Evolutionary conservation across 2,329 filamentous ascomycete genomes (phyloP).

Genomic region (Ophiostoma ips): DNA sequence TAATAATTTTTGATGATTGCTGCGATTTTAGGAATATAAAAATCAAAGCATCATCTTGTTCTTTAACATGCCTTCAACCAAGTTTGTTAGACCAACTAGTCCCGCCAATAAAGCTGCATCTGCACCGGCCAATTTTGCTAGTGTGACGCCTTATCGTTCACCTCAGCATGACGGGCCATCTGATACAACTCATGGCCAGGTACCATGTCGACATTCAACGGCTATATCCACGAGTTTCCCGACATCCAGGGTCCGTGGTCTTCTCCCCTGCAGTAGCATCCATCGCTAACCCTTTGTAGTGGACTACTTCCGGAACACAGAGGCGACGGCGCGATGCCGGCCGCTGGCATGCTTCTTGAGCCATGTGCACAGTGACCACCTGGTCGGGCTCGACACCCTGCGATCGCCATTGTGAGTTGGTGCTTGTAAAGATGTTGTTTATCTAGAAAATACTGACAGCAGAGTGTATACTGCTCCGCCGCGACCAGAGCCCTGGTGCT

Average conservation of each 20-base stretch:
- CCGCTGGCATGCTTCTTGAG: slow-evolving; percentile 79
- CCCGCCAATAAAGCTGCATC: no score
- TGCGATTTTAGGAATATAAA: no score
- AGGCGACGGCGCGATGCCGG: slow-evolving; percentile 32
- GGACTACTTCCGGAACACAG: slow-evolving; percentile 58
- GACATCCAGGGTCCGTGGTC: slow-evolving; percentile 12
- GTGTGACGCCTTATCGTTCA: no score
- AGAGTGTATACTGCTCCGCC: slow-evolving; percentile 65
- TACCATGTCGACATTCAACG: slow-evolving; percentile 11
- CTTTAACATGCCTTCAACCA: no score
- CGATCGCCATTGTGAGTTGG: slow-evolving; percentile 53
- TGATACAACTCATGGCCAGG: no score
- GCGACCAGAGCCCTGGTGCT: slow-evolving; percentile 72
- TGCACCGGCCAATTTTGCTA: not conserved
- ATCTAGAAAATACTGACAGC: not conserved
- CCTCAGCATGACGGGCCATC: no score
- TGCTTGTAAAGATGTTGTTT: no score
- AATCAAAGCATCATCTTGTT: no score
- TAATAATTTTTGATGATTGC: no score
- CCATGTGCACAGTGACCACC: slow-evolving; percentile 85
- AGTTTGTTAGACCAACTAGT: no score
- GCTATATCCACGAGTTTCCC: slow-evolving; percentile 7
- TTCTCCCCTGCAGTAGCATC: not conserved
- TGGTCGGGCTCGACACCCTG: slow-evolving; percentile 64
- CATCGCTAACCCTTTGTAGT: slow-evolving; percentile 32